Evolutionary conservation across 1,284 basidiomycete genomes (phyloP).

Genomic region (Marasmius fiardii): DNA sequence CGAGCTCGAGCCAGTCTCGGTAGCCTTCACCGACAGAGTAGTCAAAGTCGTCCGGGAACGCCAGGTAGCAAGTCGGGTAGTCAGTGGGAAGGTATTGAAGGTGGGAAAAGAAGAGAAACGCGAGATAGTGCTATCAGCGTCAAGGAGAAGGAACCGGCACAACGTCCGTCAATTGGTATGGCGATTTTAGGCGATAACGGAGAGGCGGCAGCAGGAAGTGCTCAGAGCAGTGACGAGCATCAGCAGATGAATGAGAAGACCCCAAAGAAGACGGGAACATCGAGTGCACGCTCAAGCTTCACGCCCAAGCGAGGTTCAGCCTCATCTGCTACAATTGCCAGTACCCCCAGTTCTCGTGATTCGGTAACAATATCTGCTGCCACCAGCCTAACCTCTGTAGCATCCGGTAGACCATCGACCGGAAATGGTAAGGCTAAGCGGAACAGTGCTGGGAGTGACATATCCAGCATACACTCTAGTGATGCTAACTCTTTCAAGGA

Average conservation of each 20-base stretch:
- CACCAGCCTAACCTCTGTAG: slow-evolving; percentile 71
- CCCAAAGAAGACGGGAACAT: slow-evolving; percentile 55
- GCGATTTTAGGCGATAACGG: slow-evolving; percentile 29
- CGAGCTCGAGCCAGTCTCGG: slow-evolving; percentile 64
- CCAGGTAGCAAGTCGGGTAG: slow-evolving; percentile 54
- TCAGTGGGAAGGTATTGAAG: slow-evolving; percentile 67
- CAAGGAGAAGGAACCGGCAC: slow-evolving; percentile 38
- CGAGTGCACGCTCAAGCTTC: slow-evolving; percentile 63
- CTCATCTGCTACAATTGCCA: slow-evolving; percentile 82
- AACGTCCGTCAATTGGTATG: slow-evolving; percentile 34
- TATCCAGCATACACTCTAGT: slow-evolving; percentile 68
- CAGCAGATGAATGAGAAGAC: slow-evolving; percentile 51
- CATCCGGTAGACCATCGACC: slow-evolving; percentile 63
- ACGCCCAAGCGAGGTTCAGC: slow-evolving; percentile 83
- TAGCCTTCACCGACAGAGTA: slow-evolving; percentile 57
- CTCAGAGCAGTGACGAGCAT: slow-evolving; percentile 49
- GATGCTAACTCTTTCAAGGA: slow-evolving; percentile 64
- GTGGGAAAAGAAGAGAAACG: slow-evolving; percentile 49
- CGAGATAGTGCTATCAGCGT: slow-evolving; percentile 30
- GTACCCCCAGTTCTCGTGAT: slow-evolving; percentile 79
- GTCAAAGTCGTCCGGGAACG: slow-evolving; percentile 72
- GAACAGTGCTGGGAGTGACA: slow-evolving; percentile 85
- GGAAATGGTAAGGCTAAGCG: slow-evolving; percentile 52
- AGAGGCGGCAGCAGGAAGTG: slow-evolving; percentile 34
- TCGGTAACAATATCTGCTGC: slow-evolving; percentile 74